Base-by-base conservation (phyloP, 2,329 filamentous ascomycete species). In the Colletotrichum sp. region DNA sequence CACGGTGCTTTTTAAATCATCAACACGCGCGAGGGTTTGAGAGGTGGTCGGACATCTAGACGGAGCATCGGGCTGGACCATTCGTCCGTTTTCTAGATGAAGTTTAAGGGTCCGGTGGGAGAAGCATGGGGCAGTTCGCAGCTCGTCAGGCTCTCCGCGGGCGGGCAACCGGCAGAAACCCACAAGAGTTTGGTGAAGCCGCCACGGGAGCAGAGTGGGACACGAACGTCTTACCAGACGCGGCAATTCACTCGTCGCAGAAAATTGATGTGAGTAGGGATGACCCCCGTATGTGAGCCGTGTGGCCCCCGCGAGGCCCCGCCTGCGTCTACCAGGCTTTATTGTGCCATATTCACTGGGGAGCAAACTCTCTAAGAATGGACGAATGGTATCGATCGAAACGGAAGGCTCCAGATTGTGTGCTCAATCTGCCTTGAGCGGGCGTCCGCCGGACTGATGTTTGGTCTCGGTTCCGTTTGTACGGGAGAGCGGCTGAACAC, bases 201-300 rank as follows among this genome's bases (percentile, higher is more conserved):
- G 43, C 43, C 43, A 13, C 43, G 43, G 43, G 26, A 24, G 24
- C 15, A 52, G 36, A 66, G 18, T 24, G 21, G 59, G n/a, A 60
- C n/a, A 18, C 57, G 73, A 75, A 59, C 57, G 21, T 73, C 64
- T 69, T 75, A 18, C 73, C 73, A 12, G 43, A 75, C 70, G 28
- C 59, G 73, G 73, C 70, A 69, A 75, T 30, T 28, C 34, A 60
- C 26, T 75, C 70, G 73, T 24, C 43, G 28, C 26, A n/a, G 43
- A 65, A 34, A 13, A 52, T 65, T 60, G 57, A 65, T 24, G 57
- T 59, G 26, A 59, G 64, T 73, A 75, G 57, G 73, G 70, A 39
- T 73, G 10, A 36, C 15, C 73, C 73, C 70, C 32, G 70, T 36
- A 57, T 30, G 8, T 16, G 4, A 13, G 48, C 13, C 18, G 57